Evolutionary conservation across 192 early-diverging fungal species (phyloP), one percentile per base, ranked within the genome.

Genomic region (Glomus cerebriforme): DNA sequence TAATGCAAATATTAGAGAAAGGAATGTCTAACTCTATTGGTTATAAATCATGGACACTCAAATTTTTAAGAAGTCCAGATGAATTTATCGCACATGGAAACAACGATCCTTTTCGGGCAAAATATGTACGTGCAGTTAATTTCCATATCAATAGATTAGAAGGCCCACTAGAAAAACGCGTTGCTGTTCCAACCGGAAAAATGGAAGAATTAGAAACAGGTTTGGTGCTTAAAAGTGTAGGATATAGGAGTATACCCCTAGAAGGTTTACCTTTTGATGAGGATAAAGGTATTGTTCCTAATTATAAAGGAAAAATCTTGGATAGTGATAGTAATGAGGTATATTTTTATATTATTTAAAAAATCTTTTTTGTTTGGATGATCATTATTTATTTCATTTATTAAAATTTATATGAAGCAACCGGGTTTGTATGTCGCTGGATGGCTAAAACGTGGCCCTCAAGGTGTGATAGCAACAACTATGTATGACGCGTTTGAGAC

Each of bases 391-490:
- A 75, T 70, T 39, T 13, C 27, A 63, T 24, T 49, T 19, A 39
- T 80, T n/a, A n/a, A n/a, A n/a, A n/a, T n/a, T n/a, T n/a, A 29
- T 7, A 1, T 62, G 26, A 43, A 87, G 86, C 70, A 86, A 7
- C 90, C 91, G 17, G 93, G 95, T 0, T 75, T 99, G 34, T 99
- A 99, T 80, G 93, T 92, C 0, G 81, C 96, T 1, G 96, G 96
- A 7, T 99, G 98, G 98, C 79, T 97, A n/a, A 99, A 98, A 80
- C 91, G 93, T 29, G 98, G 98, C 0, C 95, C 97, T 27, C 90
- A 90, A 2, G 98, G 97, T 3, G 96, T 97, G 12, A 96, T 99
- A 80, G 96, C 96, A 2, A 87, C 95, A 0, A 99, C 98, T 7
- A 96, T 99, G 95, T 90, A 90, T 54, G 95, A 97, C 77, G 95